A percentile compares a stretch with the other conserved stretches of the same genome.
Evolutionary conservation across 192 early-diverging fungal species (phyloP).

Genomic region (Backusella morwellensis): DNA sequence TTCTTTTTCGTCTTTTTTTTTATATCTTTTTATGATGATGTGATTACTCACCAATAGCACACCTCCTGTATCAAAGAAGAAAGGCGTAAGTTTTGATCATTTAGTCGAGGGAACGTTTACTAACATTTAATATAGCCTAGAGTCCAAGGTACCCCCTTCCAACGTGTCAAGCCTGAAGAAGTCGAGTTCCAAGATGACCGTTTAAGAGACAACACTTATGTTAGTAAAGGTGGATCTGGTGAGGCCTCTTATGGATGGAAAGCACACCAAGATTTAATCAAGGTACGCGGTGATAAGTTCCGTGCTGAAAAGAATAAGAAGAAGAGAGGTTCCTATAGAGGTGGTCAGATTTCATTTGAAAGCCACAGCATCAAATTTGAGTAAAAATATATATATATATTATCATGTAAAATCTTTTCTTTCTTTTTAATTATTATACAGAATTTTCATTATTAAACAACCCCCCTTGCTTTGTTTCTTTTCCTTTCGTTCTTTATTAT

Average conservation of each 20-base stretch:
- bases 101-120: neutral
- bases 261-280: conserved; percentile 90
- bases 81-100: neutral
- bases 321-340: conserved; percentile 92
- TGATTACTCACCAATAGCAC: neutral
- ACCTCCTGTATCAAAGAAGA: neutral
- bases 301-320: conserved; percentile 97
- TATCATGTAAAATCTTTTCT: neutral
- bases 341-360: conserved; percentile 81
- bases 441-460: neutral
- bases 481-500: neutral
- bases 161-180: conserved; percentile 78
- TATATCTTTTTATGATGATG: conserved; percentile 3
- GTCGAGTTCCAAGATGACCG: conserved; percentile 77
- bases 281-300: conserved; percentile 89
- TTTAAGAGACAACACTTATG: conserved; percentile 84
- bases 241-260: conserved; percentile 83
- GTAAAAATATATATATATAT: neutral
- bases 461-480: neutral
- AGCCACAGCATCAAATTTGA: conserved; percentile 92
- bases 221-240: conserved; percentile 61
- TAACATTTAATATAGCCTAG: neutral
- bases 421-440: neutral
- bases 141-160: conserved; percentile 66
- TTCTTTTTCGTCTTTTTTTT: neutral